Conservation (phyloP, 1,284 basidiomycete species). For the Puccinia triticina region DNA sequence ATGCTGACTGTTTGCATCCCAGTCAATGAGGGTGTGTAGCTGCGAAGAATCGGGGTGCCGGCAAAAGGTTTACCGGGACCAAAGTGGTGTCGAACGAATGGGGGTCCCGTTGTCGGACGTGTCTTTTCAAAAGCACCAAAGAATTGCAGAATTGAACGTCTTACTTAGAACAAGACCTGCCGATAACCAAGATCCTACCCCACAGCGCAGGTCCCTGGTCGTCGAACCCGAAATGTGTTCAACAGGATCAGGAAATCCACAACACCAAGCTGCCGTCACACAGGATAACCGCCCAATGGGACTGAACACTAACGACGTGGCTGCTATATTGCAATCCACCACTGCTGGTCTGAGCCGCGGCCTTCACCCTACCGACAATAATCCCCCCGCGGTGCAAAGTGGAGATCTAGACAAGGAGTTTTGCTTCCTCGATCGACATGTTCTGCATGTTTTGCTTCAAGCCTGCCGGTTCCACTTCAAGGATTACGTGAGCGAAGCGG, state of each 20-base stretch:
- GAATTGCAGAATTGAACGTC: background rate
- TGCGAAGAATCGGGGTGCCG: background rate
- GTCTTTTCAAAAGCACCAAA: background rate
- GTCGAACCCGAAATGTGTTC: background rate
- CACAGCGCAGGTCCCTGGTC: background rate
- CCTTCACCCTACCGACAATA: background rate
- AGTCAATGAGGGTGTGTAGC: background rate
- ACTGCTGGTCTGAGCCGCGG: background rate
- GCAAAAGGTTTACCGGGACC: background rate
- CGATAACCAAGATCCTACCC: background rate
- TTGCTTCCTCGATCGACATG: background rate
- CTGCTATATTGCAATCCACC: background rate
- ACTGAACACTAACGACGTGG: background rate
- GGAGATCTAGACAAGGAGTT: background rate
- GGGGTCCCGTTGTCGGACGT: background rate
- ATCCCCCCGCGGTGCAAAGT: background rate
- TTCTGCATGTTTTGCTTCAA: background rate
- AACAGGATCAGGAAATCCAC: background rate
- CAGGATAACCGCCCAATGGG: background rate
- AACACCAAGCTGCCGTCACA: background rate
- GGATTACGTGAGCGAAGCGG: conserved; percentile 3
- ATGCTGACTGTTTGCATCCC: background rate
- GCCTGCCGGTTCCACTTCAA: conserved; percentile 1
- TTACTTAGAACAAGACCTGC: background rate
- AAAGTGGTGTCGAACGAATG: background rate